Percentiles rank a stretch among this genome's conserved stretches.
Conservation (phyloP, 202 grass and related monocot genomes). For the Elaeis oleifera region DNA sequence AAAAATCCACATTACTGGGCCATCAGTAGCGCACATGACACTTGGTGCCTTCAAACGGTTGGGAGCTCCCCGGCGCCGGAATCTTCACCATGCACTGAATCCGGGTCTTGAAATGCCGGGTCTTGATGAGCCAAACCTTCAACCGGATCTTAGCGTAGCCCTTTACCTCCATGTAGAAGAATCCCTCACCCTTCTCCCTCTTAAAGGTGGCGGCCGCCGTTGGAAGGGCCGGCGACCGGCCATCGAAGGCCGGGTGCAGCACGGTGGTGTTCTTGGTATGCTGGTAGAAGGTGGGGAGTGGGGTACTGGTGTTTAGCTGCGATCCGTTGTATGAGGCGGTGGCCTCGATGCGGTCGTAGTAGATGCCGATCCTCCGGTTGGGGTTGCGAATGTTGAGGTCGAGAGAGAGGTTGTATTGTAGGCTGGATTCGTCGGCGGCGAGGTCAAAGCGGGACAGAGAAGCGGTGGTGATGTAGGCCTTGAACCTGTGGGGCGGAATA, state of each 20-base stretch:
- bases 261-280: constrained; percentile 2
- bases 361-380: constrained; percentile 45
- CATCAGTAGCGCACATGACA: constrained; percentile 43
- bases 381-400: constrained; percentile 48
- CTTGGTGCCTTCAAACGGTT: constrained; percentile 18
- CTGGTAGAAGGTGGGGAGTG: constrained; percentile 8
- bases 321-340: constrained; percentile 21
- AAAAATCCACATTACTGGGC: neutral
- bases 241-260: neutral
- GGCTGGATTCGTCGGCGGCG: neutral
- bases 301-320: neutral
- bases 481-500: constrained; percentile 51
- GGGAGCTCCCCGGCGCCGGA: constrained; percentile 33
- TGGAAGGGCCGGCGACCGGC: neutral
- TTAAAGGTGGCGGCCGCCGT: constrained; percentile 18
- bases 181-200: constrained; percentile 41
- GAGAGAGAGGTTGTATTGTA: constrained; percentile 41
- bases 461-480: constrained; percentile 32
- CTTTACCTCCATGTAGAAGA: constrained; percentile 44
- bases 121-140: constrained; percentile 38
- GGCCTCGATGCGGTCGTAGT: constrained; percentile 48
- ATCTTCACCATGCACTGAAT: constrained; percentile 44
- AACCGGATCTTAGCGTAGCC: constrained; percentile 29
- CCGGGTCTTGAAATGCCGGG: constrained; percentile 21
- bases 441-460: constrained; percentile 45